These are phyloP conservation scores for Diaporthe ampelina DNA, from an alignment of 2,329 filamentous ascomycete species.

Conservation along the genomic window DNA sequence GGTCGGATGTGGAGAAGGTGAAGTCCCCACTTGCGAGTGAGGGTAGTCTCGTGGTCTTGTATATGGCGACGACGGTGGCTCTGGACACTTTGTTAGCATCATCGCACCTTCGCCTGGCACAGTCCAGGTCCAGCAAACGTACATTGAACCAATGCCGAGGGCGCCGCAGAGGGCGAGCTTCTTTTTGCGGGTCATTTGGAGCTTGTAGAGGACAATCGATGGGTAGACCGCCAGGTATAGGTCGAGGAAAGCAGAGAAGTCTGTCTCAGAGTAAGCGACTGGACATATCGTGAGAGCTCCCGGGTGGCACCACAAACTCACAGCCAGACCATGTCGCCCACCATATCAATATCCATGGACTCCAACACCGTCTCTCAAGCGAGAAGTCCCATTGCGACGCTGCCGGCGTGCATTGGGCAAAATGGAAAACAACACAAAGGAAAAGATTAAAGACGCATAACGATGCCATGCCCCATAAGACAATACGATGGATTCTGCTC, in stretches of 20 bases:
- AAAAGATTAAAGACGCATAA: constrained; percentile 50
- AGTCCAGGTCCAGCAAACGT: constrained; percentile 30
- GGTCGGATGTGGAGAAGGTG: constrained; percentile 52
- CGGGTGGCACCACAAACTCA: constrained; percentile 43
- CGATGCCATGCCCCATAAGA: constrained; percentile 52
- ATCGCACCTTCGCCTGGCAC: background rate
- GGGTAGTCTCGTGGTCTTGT: constrained; percentile 50
- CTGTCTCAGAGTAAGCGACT: constrained; percentile 42
- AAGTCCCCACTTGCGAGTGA: constrained; percentile 48
- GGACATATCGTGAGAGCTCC: background rate
- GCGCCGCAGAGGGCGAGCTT: constrained; percentile 55
- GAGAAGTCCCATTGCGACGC: constrained; percentile 56
- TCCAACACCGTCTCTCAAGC: constrained; percentile 51
- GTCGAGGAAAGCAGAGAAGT: constrained; percentile 54
- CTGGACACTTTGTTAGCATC: constrained; percentile 40
- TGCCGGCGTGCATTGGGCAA: constrained; percentile 58
- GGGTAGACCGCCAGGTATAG: constrained; percentile 60
- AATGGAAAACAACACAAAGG: constrained; percentile 55
- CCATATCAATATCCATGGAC: constrained; percentile 52
- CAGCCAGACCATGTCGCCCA: constrained; percentile 57
- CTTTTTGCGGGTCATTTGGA: constrained; percentile 56
- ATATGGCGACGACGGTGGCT: constrained; percentile 48
- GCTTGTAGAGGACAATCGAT: constrained; percentile 51
- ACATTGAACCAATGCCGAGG: constrained; percentile 48
- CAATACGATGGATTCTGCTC: constrained; percentile 47